These are phyloP conservation scores for Erigeron canadensis DNA, from an alignment of 129 eudicot genomes.

Conservation along the genomic window DNA sequence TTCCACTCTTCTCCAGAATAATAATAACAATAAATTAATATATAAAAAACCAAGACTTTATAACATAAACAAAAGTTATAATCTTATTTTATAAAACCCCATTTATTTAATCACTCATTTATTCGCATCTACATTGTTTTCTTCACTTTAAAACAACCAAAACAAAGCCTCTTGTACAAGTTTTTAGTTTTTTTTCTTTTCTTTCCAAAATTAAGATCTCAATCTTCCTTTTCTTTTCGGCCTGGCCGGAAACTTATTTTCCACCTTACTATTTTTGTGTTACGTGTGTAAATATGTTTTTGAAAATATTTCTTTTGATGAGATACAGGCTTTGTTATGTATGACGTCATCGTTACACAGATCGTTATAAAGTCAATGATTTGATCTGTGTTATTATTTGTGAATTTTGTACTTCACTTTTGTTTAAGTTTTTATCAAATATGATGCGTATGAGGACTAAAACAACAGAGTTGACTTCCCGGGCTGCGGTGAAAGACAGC, in stretches of 20 bases:
- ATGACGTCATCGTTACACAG: slow-evolving; percentile 22
- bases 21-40: slow-evolving; percentile 5
- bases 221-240: slow-evolving; percentile 5
- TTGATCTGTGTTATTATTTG: slow-evolving; percentile 19
- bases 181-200: too few species aligned
- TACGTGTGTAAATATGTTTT: neutral
- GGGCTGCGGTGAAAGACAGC: slow-evolving; percentile 29
- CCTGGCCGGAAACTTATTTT: neutral
- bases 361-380: slow-evolving; percentile 25
- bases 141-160: slow-evolving; percentile 19
- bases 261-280: neutral
- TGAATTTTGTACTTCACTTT: neutral
- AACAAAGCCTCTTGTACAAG: neutral
- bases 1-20: slow-evolving; percentile 41
- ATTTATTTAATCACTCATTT: neutral
- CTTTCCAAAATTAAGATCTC: slow-evolving; percentile 32
- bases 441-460: slow-evolving; percentile 83
- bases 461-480: slow-evolving; percentile 40
- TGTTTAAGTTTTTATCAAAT: slow-evolving; percentile 9
- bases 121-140: slow-evolving; percentile 38
- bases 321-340: slow-evolving; percentile 3
- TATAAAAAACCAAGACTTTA: neutral
- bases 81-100: neutral
- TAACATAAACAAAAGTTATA: too few species aligned
- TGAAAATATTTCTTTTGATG: neutral